Evolutionary conservation across 805 yeast genomes (phyloP).

Genomic region (Wickerhamomyces tratensis): DNA sequence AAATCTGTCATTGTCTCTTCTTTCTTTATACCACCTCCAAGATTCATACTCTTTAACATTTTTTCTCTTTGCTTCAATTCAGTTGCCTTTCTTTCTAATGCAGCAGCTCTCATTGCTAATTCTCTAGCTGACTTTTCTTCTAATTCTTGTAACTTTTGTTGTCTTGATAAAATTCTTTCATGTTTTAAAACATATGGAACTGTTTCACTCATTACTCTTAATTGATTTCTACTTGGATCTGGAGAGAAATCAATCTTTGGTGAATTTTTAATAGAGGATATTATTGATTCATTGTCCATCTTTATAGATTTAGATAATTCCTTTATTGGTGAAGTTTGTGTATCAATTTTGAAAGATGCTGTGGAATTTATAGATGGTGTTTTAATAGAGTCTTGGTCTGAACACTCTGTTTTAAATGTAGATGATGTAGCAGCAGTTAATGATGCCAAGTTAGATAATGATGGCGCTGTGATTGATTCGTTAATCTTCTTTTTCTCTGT

Average conservation of each 20-base stretch:
- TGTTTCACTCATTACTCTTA: constrained; percentile 73
- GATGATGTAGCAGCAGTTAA: constrained; percentile 9
- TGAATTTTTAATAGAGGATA: constrained; percentile 25
- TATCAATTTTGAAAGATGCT: constrained; percentile 10
- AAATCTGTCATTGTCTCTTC: constrained; percentile 48
- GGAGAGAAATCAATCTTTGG: constrained; percentile 21
- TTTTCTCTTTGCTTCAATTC: constrained; percentile 61
- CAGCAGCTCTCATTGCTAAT: constrained; percentile 63
- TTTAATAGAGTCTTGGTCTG: constrained; percentile 1
- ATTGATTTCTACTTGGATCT: constrained; percentile 43
- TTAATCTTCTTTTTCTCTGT: constrained; percentile 20
- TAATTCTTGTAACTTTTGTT: constrained; percentile 68
- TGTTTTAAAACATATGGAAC: constrained; percentile 79
- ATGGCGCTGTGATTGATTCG: constrained; percentile 29
- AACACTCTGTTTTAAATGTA: neutral
- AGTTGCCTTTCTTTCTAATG: constrained; percentile 66
- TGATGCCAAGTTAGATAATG: constrained; percentile 56
- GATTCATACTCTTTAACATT: constrained; percentile 25
- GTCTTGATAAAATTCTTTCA: constrained; percentile 64
- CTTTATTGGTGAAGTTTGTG: constrained; percentile 25
- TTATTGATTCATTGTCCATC: constrained; percentile 27
- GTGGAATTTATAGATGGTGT: constrained; percentile 8
- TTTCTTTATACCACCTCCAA: constrained; percentile 25
- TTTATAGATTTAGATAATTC: constrained; percentile 25
- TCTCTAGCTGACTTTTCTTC: constrained; percentile 73